Evolutionary conservation across 2,329 filamentous ascomycete genomes (phyloP), one percentile per base, ranked within the genome.

Genomic region (Nothomitra cinnamomea): DNA sequence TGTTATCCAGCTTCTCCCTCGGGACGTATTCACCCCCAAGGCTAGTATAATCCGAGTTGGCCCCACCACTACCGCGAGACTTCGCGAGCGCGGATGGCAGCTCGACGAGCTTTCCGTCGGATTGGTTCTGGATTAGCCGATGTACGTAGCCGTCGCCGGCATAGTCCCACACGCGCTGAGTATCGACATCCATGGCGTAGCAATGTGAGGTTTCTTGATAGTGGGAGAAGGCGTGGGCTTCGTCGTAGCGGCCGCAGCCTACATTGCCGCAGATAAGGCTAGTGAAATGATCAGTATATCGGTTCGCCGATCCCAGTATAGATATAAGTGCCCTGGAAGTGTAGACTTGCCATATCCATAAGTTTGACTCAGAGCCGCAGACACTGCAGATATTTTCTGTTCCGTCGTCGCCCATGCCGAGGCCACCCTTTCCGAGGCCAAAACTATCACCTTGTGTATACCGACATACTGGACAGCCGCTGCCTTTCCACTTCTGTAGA

Each of bases 131-230:
- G 54, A 98, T 94, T 52, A 96, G 79, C 8, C 92, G 83, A 67
- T 98, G 92, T 50, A 96, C 92, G 75, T 95, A 98, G 63, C 84
- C 85, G 63, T 98, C 92, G 3, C 87, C 88, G 0, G 86, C 87
- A 59, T 98, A 98, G 67, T 98, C 92, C 92, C 92, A 98, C 1
- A 98, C 89, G 61, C 95, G 84, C 65, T 98, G 90, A 0, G 88
- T 94, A 57, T 84, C 81, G 38, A 96, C 79, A 65, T 98, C 92
- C 65, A 98, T 85, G 24, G 88, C 85, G 64, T 95, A 98, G 58
- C 85, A 85, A 66, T 98, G 92, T 2, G 81, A 80, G 2, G 87
- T 94, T 54, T 86, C 78, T 67, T 94, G 88, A 79, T 87, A 95
- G 67, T 95, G 89, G 12, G 86, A 83, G 65, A 94, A 95, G 35